Evolutionary conservation across 805 yeast genomes (phyloP).

Genomic region (Lachancea quebecensis): DNA sequence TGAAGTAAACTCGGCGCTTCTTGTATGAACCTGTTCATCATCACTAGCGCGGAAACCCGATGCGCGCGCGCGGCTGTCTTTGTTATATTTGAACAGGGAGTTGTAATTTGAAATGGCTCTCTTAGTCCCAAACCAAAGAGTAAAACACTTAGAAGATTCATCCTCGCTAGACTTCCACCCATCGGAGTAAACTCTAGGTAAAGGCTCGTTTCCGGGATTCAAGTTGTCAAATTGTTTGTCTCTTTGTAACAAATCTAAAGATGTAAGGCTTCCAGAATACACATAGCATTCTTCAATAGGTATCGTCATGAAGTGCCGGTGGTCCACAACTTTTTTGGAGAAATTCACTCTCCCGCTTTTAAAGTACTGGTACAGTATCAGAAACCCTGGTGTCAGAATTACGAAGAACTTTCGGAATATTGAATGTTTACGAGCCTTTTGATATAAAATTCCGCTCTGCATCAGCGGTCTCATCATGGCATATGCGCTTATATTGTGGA

Average conservation of each 20-base stretch:
- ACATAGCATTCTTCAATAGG: constrained; percentile 65
- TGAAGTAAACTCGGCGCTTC: background rate
- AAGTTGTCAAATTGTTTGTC: constrained; percentile 40
- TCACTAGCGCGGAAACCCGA: background rate
- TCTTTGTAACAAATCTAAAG: constrained; percentile 45
- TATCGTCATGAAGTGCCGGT: constrained; percentile 48
- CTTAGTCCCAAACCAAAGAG: constrained; percentile 75
- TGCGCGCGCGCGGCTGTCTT: background rate
- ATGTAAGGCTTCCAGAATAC: constrained; percentile 62
- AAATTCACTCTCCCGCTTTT: constrained; percentile 42
- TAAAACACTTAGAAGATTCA: constrained; percentile 68
- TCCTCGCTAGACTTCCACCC: constrained; percentile 83
- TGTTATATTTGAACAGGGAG: background rate
- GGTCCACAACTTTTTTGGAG: constrained; percentile 42
- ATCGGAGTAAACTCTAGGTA: constrained; percentile 71
- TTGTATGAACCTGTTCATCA: background rate
- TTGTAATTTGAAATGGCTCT: constrained; percentile 34
- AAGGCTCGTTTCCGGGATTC: constrained; percentile 47
- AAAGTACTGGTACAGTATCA: constrained; percentile 50
- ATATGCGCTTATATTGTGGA: constrained; percentile 50
- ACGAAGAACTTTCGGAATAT: constrained; percentile 56
- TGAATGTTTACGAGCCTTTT: constrained; percentile 63
- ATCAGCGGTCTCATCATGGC: constrained; percentile 56
- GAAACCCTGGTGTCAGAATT: constrained; percentile 61
- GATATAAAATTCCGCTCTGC: constrained; percentile 59